These are phyloP conservation scores for Cryphonectria radicalis DNA, from an alignment of 2,329 filamentous ascomycete genomes.

Conservation along the genomic window DNA sequence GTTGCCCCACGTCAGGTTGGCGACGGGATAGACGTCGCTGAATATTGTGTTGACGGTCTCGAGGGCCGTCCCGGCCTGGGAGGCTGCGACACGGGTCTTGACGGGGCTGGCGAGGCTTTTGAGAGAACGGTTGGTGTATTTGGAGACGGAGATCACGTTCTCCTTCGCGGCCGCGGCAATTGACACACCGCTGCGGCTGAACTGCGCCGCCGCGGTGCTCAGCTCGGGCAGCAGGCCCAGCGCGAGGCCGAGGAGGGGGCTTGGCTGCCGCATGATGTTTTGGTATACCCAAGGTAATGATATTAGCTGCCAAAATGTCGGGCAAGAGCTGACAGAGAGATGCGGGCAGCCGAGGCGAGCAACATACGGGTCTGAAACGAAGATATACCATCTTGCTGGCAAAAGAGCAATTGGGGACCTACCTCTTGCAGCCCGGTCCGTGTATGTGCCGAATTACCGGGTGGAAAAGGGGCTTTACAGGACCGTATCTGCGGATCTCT, in stretches of 20 bases:
- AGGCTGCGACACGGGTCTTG: slow-evolving; percentile 10
- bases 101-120: slow-evolving; percentile 24
- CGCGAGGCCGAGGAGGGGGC: neutral
- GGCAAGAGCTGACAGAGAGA: neutral
- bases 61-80: neutral
- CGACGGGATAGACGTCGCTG: slow-evolving; percentile 30
- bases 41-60: slow-evolving; percentile 29
- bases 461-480: neutral
- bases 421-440: neutral
- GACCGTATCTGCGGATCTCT: neutral
- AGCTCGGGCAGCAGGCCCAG: neutral
- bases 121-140: slow-evolving; percentile 9
- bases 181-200: slow-evolving; percentile 11
- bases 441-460: neutral
- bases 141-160: slow-evolving; percentile 4
- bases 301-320: neutral
- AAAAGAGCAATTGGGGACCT: neutral
- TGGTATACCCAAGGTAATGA: neutral
- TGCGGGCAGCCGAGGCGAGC: neutral
- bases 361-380: neutral
- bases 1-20: slow-evolving; percentile 32
- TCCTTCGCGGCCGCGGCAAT: slow-evolving; percentile 1
- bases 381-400: neutral
- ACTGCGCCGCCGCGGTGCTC: neutral
- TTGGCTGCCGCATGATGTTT: slow-evolving; percentile 3